Conservation (phyloP, 2,329 filamentous ascomycete species). For the Pyrenophora graminea region DNA sequence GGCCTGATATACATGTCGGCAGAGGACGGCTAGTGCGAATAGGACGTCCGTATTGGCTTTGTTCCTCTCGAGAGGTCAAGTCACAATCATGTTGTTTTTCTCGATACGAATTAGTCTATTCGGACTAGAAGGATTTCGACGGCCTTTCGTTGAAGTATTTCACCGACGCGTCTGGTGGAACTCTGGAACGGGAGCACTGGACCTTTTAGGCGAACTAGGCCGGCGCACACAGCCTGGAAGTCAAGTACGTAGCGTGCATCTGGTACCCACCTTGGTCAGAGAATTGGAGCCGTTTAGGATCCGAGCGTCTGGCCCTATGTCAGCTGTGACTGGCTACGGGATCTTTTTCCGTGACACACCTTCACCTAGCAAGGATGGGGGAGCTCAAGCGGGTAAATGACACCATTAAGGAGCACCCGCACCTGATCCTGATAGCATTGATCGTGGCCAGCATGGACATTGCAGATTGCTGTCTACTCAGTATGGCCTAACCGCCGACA, state of each 20-base stretch:
- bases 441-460: conserved; percentile 1
- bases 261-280: not conserved
- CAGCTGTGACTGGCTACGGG: conserved; percentile 11
- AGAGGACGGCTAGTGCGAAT: not conserved
- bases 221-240: no score
- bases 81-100: not conserved
- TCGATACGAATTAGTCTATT: conserved; percentile 17
- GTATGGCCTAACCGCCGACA: conserved; percentile 1
- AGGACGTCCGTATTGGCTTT: not conserved
- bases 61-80: not conserved
- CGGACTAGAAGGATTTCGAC: conserved; percentile 6
- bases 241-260: not conserved
- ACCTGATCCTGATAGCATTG: not conserved
- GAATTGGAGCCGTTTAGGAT: not conserved
- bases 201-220: not conserved
- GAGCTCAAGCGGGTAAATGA: conserved; percentile 7
- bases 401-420: conserved; percentile 2
- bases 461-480: not conserved
- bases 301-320: conserved; percentile 1
- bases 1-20: not conserved
- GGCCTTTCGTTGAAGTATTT: conserved; percentile 3
- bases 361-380: conserved; percentile 8
- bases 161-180: not conserved
- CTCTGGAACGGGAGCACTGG: not conserved
- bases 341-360: conserved; percentile 3